These are phyloP conservation scores for Theileria sp. DNA, from an alignment of 169 alveolate species.

Conservation along the genomic window DNA sequence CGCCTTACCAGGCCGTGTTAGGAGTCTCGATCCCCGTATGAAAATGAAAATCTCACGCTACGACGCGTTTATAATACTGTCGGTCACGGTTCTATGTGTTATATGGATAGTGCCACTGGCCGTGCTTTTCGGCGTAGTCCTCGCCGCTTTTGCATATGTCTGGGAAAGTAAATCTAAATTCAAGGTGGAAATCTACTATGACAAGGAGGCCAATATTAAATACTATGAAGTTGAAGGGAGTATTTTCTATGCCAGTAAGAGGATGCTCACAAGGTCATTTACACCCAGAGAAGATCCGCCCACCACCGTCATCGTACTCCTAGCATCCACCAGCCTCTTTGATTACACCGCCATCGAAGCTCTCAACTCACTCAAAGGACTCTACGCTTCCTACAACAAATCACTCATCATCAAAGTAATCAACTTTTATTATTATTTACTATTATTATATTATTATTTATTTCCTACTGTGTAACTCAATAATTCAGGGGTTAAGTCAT, in stretches of 20 bases:
- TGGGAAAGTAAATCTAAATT: conserved; percentile 81
- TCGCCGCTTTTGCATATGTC: conserved; percentile 79
- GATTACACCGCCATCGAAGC: conserved; percentile 83
- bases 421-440: too few species aligned
- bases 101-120: conserved; percentile 75
- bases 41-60: conserved; percentile 76
- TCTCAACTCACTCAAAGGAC: conserved; percentile 72
- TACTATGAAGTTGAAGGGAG: conserved; percentile 83
- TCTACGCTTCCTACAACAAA: conserved; percentile 60
- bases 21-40: conserved; percentile 75
- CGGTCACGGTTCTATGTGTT: conserved; percentile 74
- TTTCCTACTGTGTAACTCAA: too few species aligned
- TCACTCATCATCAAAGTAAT: conserved; percentile 66
- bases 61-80: conserved; percentile 79
- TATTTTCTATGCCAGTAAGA: conserved; percentile 76
- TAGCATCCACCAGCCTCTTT: conserved; percentile 75
- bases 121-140: conserved; percentile 71
- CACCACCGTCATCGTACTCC: conserved; percentile 73
- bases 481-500: conserved; percentile 81
- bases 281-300: conserved; percentile 77
- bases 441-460: too few species aligned
- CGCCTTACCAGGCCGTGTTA: conserved; percentile 73
- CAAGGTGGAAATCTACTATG: conserved; percentile 77
- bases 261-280: conserved; percentile 76
- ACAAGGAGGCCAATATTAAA: conserved; percentile 76